Conservation (phyloP, 164 flowering plant genomes). For the Tinospora cordifolia region DNA sequence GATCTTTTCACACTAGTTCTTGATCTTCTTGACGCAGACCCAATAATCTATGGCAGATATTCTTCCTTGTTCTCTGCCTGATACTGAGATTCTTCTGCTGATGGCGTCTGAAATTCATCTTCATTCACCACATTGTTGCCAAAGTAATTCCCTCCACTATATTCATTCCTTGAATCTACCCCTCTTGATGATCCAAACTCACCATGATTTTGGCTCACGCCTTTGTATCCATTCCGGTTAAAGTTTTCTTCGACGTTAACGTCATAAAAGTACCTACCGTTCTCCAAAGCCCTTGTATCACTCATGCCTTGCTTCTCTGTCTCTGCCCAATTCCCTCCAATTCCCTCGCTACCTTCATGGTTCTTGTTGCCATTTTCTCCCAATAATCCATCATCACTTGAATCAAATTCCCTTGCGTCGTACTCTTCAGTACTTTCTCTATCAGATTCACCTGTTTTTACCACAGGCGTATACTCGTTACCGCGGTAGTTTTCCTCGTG, state of each 20-base stretch:
- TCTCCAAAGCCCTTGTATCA: slow-evolving; percentile 38
- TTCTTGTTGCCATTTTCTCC: background rate
- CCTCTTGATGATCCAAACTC: slow-evolving; percentile 12
- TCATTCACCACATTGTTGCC: slow-evolving; percentile 18
- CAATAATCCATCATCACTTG: background rate
- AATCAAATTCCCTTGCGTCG: slow-evolving; percentile 4
- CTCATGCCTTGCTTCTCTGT: slow-evolving; percentile 30
- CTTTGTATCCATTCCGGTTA: background rate
- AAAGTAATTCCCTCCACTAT: background rate
- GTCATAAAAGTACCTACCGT: slow-evolving; percentile 31
- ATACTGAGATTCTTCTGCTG: slow-evolving; percentile 35
- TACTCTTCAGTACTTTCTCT: background rate
- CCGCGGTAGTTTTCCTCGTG: slow-evolving; percentile 14
- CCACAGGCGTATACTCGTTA: slow-evolving; percentile 11
- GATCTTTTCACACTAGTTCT: background rate
- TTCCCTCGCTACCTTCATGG: background rate
- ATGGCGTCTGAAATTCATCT: slow-evolving; percentile 27
- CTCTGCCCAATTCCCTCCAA: background rate
- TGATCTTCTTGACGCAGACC: background rate
- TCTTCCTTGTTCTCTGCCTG: slow-evolving; percentile 19
- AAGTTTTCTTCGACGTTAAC: slow-evolving; percentile 17
- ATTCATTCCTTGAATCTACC: slow-evolving; percentile 2
- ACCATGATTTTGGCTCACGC: slow-evolving; percentile 2
- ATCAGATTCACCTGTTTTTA: background rate
- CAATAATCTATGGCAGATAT: slow-evolving; percentile 23